Percentiles rank a stretch among this genome's conserved stretches.
Conservation (phyloP, 2,329 filamentous ascomycete species). For the Plectosphaerella cucumerina region DNA sequence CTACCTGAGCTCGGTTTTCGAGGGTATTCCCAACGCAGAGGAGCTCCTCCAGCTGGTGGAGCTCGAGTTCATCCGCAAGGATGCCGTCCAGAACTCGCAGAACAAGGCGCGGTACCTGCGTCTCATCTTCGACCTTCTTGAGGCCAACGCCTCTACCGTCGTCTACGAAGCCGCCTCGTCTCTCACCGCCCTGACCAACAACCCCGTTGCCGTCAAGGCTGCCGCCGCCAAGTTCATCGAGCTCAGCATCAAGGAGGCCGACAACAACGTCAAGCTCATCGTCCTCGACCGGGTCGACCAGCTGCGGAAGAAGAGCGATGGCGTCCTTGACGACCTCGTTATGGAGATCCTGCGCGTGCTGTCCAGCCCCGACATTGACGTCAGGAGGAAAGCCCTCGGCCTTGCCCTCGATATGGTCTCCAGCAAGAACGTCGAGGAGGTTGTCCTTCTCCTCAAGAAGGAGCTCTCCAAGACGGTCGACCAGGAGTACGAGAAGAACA, state of each 20-base stretch:
- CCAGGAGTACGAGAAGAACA: slow-evolving; percentile 98
- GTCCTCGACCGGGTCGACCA: slow-evolving; percentile 92
- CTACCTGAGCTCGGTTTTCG: slow-evolving; percentile 85
- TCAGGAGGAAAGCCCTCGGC: slow-evolving; percentile 82
- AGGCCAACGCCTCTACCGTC: slow-evolving; percentile 89
- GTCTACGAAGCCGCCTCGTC: slow-evolving; percentile 97
- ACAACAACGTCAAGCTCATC: slow-evolving; percentile 99
- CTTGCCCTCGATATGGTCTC: slow-evolving; percentile 97
- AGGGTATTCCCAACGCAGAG: slow-evolving; percentile 89
- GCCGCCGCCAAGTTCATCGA: slow-evolving; percentile 96
- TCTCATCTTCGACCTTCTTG: slow-evolving; percentile 92
- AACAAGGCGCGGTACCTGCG: slow-evolving; percentile 95
- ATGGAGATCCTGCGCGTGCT: slow-evolving; percentile 97
- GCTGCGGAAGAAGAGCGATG: slow-evolving; percentile 81
- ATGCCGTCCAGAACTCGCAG: slow-evolving; percentile 88
- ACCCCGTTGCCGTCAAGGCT: slow-evolving; percentile 96
- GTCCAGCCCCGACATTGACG: slow-evolving; percentile 92
- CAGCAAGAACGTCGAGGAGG: slow-evolving; percentile 97
- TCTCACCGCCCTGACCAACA: slow-evolving; percentile 87
- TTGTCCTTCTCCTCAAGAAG: slow-evolving; percentile 93
- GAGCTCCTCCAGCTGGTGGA: slow-evolving; percentile 91
- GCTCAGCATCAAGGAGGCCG: slow-evolving; percentile 92
- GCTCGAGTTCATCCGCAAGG: slow-evolving; percentile 95
- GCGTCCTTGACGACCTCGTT: slow-evolving; percentile 85
- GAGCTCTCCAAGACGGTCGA: slow-evolving; percentile 96